A percentile compares a stretch with the other conserved stretches of the same genome.
Evolutionary conservation across 208 protist species (phyloP).

Genomic region (Crithidia brevicula): DNA sequence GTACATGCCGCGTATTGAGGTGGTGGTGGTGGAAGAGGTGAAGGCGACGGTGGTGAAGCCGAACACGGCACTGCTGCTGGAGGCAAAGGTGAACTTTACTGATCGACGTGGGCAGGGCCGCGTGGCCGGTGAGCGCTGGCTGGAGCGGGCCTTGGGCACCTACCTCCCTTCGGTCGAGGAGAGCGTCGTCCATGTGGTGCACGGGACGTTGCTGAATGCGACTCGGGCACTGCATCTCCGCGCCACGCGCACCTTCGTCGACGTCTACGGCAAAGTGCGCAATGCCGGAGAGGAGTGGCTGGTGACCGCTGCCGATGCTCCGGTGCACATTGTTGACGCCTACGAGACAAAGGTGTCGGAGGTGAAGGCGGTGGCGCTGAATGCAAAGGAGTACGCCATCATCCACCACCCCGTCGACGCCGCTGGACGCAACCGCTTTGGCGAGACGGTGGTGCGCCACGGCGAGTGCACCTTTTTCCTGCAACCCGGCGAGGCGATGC

Average conservation of each 20-base stretch:
- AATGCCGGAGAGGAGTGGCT: constrained; percentile 88
- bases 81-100: constrained; percentile 70
- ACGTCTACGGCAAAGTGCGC: constrained; percentile 78
- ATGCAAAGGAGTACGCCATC: constrained; percentile 91
- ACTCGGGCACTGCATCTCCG: constrained; percentile 81
- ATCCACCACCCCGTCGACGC: constrained; percentile 89
- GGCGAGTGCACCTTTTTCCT: constrained; percentile 96
- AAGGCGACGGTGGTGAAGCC: constrained; percentile 74
- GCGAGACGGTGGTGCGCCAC: constrained; percentile 81
- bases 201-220: constrained; percentile 81
- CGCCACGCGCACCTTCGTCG: constrained; percentile 79
- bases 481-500: constrained; percentile 93
- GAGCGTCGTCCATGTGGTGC: constrained; percentile 68
- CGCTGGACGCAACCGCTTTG: constrained; percentile 74
- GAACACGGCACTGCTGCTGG: constrained; percentile 89
- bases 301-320: constrained; percentile 79
- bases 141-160: constrained; percentile 75
- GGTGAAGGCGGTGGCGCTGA: constrained; percentile 85
- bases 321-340: constrained; percentile 89
- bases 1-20: constrained; percentile 90
- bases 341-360: constrained; percentile 79
- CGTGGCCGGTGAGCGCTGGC: constrained; percentile 90
- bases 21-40: constrained; percentile 76
- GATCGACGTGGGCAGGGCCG: constrained; percentile 70
- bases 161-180: constrained; percentile 93